These are phyloP conservation scores for Hypoxylon fuscum DNA, from an alignment of 495 filamentous ascomycete species.

Conservation along the genomic window DNA sequence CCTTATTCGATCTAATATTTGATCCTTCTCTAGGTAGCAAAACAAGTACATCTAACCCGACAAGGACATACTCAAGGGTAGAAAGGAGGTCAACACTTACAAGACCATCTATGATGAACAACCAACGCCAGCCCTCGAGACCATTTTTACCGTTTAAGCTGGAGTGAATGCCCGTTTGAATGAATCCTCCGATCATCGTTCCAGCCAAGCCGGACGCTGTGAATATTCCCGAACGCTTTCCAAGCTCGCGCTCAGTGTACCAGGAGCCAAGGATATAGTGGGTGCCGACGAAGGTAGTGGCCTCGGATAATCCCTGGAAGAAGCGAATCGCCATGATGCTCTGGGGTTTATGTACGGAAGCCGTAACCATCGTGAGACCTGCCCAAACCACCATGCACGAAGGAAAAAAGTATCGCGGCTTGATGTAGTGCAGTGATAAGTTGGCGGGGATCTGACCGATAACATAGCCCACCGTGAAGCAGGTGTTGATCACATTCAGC, in stretches of 20 bases:
- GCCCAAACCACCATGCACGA: conserved; percentile 70
- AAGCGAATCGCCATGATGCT: conserved; percentile 74
- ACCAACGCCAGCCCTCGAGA: conserved; percentile 71
- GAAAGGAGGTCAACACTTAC: conserved; percentile 17
- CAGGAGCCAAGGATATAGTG: conserved; percentile 73
- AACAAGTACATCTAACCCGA: background rate
- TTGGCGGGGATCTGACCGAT: conserved; percentile 70
- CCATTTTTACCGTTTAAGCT: conserved; percentile 60
- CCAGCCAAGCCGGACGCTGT: conserved; percentile 62
- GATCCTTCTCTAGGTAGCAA: background rate
- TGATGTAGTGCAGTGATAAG: conserved; percentile 66
- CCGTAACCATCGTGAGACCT: conserved; percentile 67
- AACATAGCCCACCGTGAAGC: conserved; percentile 59
- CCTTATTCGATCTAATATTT: background rate
- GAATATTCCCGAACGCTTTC: conserved; percentile 67
- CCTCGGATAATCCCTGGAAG: conserved; percentile 71
- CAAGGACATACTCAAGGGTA: background rate
- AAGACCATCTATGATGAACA: conserved; percentile 64
- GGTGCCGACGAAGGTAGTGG: conserved; percentile 68
- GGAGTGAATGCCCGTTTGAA: conserved; percentile 68
- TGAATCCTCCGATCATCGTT: conserved; percentile 62
- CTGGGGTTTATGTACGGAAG: conserved; percentile 56
- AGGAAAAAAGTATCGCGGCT: conserved; percentile 68
- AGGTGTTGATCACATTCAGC: conserved; percentile 67
- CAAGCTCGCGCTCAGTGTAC: conserved; percentile 72